Evolutionary conservation across 345 rosid genomes (phyloP), one percentile per base, ranked within the genome.

Genomic region (Dimocarpus longan): DNA sequence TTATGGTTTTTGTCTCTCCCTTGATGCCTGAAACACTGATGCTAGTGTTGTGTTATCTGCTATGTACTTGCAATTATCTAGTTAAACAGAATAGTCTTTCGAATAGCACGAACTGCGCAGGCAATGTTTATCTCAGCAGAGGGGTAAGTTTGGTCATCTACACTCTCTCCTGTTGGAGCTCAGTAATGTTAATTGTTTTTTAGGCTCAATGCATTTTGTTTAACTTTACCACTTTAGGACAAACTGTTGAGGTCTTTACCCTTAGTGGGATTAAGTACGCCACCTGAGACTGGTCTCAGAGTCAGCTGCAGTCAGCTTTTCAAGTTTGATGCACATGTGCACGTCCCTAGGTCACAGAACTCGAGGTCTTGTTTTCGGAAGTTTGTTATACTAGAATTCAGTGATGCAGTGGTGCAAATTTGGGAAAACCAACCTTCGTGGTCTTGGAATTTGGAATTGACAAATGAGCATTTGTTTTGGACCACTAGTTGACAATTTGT

Each of bases 61-160:
- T 46, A 24, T 80, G 74, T 71, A 68, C 37, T 81, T 82, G 42
- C 22, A 28, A 77, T 32, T 69, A 1, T 80, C 44, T 80, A 90
- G 92, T 73, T 77, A 76, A 71, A 54, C 69, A 74, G 78, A 68
- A 79, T 75, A 73, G 76, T 67, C 82, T 70, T 69, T 57, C 15
- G 62, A 77, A 62, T 8, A 74, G 76, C 74, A 37, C 44, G 70
- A 40, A 71, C 22, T 57, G 76, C 80, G 50, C 81, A 3, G 21
- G 39, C 72, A 70, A 62, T 80, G 76, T 72, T 71, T 78, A 74
- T 68, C 76, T 66, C 56, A 24, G 75, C 50, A 64, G 60, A 66
- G 80, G 73, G 91, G 92, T 90, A 76, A 81, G 90, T 79, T 76
- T 54, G 74, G 63, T 24, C 69, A 50, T 6, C 68, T 54, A 42